Evolutionary conservation across 441 rosid genomes (phyloP), one percentile per base, ranked within the genome.

Genomic region (Eutrema salsugineum): DNA sequence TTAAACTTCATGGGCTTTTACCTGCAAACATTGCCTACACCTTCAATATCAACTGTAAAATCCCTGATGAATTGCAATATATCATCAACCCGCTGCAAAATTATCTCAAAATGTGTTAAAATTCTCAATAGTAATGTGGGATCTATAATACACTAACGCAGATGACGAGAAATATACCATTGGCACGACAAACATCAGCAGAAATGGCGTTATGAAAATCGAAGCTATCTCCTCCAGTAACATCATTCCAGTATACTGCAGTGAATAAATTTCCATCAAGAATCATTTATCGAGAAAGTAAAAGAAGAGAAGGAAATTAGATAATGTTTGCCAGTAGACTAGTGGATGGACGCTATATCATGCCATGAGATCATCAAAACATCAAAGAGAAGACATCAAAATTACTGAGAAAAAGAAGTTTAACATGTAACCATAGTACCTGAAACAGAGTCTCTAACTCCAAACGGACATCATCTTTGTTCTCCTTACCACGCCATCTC

Each of bases 1-100:
- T 28, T 28, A 16, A 53, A 60, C 20, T 40, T 59, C 35, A 68
- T 35, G 51, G 11, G 6, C 35, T 55, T 55, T 49, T 48, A 93
- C 99, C 99, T 85, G 88, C 99, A 96, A 66, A 96, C 96, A 66
- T 93, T 86, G 76, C 99, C 98, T 62, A 96, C 99, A 66, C 99
- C 99, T 79, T 93, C 97, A 66, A 96, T 78, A 66, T 91, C 80
- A 75, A 90, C 88, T 1, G 99, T 93, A 78, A 83, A 88, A 60
- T 90, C 88, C 15, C 73, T 80, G 66, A 96, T 90, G 88, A 96
- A 96, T 81, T 84, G 87, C 81, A 96, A 84, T 62, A 96, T 96
- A 79, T 85, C 98, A 73, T 96, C 96, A 78, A 96, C 97, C 68
- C 89, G 88, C 99, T 96, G 88, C 87, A 82, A 75, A 58, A 78